phyloP scores from a whole-genome alignment of 2,329 filamentous ascomycete genomes.

The Talaromyces sp. region DNA sequence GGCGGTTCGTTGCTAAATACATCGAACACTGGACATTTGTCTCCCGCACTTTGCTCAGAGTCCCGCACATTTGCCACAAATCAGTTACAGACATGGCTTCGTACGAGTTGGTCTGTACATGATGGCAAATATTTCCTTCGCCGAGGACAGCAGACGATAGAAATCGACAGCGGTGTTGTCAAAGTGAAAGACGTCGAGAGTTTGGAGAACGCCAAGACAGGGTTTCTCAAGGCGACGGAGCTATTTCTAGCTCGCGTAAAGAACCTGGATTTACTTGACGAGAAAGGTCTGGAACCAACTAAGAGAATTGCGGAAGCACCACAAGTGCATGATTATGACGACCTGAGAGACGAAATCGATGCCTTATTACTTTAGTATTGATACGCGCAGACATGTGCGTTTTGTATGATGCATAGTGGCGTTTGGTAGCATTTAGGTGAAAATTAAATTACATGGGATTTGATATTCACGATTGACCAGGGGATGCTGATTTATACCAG shows the following conservation, averaged over 20 bases:
- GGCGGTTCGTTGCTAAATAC: background rate
- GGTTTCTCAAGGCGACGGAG: constrained; percentile 19
- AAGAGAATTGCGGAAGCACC: background rate
- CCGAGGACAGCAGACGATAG: constrained; percentile 38
- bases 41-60: constrained; percentile 16
- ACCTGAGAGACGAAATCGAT: background rate
- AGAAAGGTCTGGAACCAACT: background rate
- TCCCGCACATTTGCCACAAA: constrained; percentile 29
- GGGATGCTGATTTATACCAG: background rate
- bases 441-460: background rate
- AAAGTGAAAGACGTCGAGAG: constrained; percentile 16
- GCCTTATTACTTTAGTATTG: background rate
- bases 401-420: background rate
- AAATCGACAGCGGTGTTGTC: constrained; percentile 33
- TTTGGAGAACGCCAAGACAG: constrained; percentile 14
- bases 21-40: background rate
- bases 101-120: constrained; percentile 41
- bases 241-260: constrained; percentile 16
- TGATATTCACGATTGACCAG: background rate
- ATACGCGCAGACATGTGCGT: background rate
- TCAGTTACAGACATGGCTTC: constrained; percentile 40
- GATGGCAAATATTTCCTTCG: constrained; percentile 43
- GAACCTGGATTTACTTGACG: constrained; percentile 13
- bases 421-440: background rate
- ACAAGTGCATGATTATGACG: background rate